Conservation (phyloP, 2,329 filamentous ascomycete genomes). For the Tolypocladium ophioglossoides region DNA sequence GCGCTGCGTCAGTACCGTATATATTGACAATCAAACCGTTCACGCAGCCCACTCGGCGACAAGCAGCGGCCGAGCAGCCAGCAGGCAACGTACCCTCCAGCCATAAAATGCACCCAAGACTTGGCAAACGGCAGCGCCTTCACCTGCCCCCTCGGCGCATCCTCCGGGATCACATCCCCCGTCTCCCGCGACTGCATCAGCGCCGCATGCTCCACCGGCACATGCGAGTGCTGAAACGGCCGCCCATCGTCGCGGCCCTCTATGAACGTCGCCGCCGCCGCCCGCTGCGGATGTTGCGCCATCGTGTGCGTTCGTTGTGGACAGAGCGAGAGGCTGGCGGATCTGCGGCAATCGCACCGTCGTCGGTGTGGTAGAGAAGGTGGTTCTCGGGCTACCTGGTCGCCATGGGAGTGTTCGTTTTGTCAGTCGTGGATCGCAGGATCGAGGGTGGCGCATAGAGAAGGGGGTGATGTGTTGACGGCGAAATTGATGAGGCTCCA, state of each 20-base stretch:
- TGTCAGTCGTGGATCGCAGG: neutral
- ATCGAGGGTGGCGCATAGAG: neutral
- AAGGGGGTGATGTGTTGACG: neutral
- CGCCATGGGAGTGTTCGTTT: neutral
- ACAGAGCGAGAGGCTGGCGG: neutral
- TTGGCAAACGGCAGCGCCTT: constrained; percentile 49
- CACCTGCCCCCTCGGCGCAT: constrained; percentile 19
- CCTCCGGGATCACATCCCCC: constrained; percentile 42
- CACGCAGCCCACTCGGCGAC: neutral
- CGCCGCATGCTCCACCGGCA: constrained; percentile 23
- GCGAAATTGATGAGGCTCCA: constrained; percentile 1
- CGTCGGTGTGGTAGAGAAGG: neutral
- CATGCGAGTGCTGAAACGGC: constrained; percentile 18
- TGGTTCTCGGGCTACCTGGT: neutral
- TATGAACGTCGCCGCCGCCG: constrained; percentile 12
- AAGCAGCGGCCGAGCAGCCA: neutral
- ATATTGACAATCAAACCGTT: too few species aligned
- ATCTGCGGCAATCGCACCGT: neutral
- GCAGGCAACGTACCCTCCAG: constrained; percentile 60
- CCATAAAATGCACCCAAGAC: constrained; percentile 86
- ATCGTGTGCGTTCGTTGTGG: constrained; percentile 10
- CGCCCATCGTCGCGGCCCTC: constrained; percentile 19
- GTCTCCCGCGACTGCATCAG: constrained; percentile 51
- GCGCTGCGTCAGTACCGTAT: constrained; percentile 7
- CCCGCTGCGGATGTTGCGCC: constrained; percentile 17